A percentile compares a stretch with the other conserved stretches of the same genome.
These are phyloP conservation scores for Thraustochytrium striatum DNA, from an alignment of 352 stramenopile species.

Conservation along the genomic window DNA sequence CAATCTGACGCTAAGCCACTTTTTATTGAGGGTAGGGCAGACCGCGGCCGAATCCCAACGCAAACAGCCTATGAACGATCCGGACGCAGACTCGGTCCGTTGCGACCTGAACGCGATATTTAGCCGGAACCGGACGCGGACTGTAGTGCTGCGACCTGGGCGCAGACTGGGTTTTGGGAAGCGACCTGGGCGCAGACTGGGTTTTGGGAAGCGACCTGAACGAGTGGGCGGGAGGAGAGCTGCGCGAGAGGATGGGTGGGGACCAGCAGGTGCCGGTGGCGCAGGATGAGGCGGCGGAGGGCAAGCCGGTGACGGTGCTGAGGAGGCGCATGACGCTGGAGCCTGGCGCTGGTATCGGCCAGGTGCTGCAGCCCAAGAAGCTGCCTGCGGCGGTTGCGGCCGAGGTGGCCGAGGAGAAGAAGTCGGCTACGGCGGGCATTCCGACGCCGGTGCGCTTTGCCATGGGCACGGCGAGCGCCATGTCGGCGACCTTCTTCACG, in stretches of 20 bases:
- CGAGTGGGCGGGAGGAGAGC: neutral
- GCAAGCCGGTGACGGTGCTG: neutral
- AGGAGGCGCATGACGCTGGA: neutral
- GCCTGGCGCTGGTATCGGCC: neutral
- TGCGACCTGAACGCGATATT: too few species aligned
- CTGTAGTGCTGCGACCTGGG: too few species aligned
- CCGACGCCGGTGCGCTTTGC: constrained; percentile 10
- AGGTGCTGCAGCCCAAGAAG: neutral
- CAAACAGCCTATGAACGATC: too few species aligned
- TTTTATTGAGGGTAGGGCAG: too few species aligned
- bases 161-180: too few species aligned
- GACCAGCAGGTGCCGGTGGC: neutral
- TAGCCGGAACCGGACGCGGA: too few species aligned
- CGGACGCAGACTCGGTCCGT: too few species aligned
- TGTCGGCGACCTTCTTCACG: constrained; percentile 44
- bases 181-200: too few species aligned
- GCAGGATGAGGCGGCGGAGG: neutral
- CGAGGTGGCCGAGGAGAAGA: neutral
- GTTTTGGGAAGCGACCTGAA: too few species aligned
- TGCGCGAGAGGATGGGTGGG: neutral
- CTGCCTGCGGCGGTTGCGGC: neutral
- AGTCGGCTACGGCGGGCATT: neutral
- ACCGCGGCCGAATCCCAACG: too few species aligned
- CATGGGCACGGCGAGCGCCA: constrained; percentile 26
- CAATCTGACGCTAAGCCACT: too few species aligned